Base-by-base conservation (phyloP, 441 rosid species). In the Euphorbia corollata region DNA sequence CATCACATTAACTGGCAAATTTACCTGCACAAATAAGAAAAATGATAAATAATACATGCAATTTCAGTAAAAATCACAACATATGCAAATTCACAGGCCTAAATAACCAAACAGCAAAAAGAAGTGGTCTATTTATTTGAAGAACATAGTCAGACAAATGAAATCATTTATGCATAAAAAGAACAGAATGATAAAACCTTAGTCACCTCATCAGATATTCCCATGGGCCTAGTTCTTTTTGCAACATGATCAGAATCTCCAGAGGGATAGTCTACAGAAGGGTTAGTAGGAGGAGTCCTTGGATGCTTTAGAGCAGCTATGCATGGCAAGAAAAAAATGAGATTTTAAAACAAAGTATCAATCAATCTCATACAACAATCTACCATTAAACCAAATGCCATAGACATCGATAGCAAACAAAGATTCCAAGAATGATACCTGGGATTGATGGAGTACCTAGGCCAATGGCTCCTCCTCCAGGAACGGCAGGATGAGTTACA, bases 221-320 rank as follows among this genome's bases (percentile, higher is more conserved):
- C 98, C 87, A 88, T 64, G 22, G 97, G 92, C 77, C 98, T 90
- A 54, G 91, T 82, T 79, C 97, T 77, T 69, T 92, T 90, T 41
- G 92, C 79, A 76, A 87, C 80, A 82, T 88, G 94, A 67, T 92
- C 96, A 58, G 98, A 84, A 67, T 92, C 97, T 73, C 87, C 97
- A 34, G 92, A 82, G 69, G 91, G 94, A 68, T 88, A 92, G 71
- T 92, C 96, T 61, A 82, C 71, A 27, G 91, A 81, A 36, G 91
- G 77, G 70, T 88, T 92, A 70, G 87, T 76, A 55, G 98, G 96
- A 82, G 98, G 96, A 72, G 97, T 90, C 81, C 92, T 85, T 22
- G 94, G 96, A 77, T 88, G 98, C 85, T 92, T 92, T 83, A 92
- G 74, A 71, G 89, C 89, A 80, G 96, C 94, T 87, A 71, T 36